Conservation (phyloP, 371 early-diverging fungal genomes). For the Apophysomyces sp. region DNA sequence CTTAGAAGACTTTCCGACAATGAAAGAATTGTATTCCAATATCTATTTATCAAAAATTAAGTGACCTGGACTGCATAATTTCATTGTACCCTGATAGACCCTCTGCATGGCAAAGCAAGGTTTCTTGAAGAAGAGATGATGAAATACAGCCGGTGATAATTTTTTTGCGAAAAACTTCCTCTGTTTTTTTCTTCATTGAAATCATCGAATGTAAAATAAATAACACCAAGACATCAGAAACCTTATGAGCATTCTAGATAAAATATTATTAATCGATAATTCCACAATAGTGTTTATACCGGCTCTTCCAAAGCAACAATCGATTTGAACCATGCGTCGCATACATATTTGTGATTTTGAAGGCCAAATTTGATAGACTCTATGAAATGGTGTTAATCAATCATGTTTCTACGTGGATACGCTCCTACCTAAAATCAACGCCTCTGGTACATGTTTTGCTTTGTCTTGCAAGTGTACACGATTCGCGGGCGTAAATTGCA, state of each 20-base stretch:
- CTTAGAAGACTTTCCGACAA: constrained; percentile 65
- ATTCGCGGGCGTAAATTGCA: background rate
- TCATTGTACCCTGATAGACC: constrained; percentile 47
- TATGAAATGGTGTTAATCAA: background rate
- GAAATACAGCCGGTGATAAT: constrained; percentile 53
- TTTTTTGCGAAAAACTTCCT: constrained; percentile 57
- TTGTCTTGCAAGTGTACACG: background rate
- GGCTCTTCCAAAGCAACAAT: constrained; percentile 45
- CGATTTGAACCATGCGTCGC: constrained; percentile 70
- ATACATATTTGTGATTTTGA: constrained; percentile 67
- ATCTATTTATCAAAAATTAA: constrained; percentile 16
- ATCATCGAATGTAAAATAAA: constrained; percentile 67
- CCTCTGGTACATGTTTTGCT: constrained; percentile 47
- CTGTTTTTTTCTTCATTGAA: constrained; percentile 66
- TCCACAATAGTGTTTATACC: constrained; percentile 21
- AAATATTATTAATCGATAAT: background rate
- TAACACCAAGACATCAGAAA: constrained; percentile 68
- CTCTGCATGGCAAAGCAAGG: constrained; percentile 49
- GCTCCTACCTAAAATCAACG: constrained; percentile 52
- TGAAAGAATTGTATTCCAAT: constrained; percentile 60
- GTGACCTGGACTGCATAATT: background rate
- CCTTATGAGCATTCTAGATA: constrained; percentile 41
- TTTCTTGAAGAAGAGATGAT: constrained; percentile 47
- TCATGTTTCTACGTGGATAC: background rate
- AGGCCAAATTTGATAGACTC: constrained; percentile 71